phyloP scores from a whole-genome alignment of 139 green algal species.

The Nannochloris sp. region DNA sequence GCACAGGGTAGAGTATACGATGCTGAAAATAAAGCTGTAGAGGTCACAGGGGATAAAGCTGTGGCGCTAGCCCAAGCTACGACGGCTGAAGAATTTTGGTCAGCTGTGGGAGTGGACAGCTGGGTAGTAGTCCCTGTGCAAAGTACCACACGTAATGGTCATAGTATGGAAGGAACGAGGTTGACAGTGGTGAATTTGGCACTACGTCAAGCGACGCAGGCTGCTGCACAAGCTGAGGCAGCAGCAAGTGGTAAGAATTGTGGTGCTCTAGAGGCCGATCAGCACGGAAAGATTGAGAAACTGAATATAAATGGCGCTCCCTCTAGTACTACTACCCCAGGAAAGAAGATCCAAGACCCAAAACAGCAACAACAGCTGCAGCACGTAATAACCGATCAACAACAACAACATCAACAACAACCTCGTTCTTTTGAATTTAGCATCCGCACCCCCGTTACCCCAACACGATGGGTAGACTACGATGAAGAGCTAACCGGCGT shows the following conservation, averaged over 20 bases:
- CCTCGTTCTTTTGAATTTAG: conserved; percentile 77
- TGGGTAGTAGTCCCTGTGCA: conserved; percentile 82
- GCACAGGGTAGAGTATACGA: conserved; percentile 51
- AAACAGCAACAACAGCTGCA: not conserved
- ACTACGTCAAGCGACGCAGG: too few species aligned
- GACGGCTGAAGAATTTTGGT: conserved; percentile 63
- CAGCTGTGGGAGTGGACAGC: conserved; percentile 56
- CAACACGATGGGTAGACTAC: conserved; percentile 64
- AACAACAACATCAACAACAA: conserved; percentile 25
- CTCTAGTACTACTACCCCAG: too few species aligned
- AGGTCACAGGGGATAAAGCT: conserved; percentile 37
- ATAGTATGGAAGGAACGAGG: conserved; percentile 73
- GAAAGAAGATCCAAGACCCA: too few species aligned
- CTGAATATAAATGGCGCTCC: conserved; percentile 15
- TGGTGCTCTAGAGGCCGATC: not conserved
- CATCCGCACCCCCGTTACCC: conserved; percentile 85
- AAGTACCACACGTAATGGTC: conserved; percentile 35
- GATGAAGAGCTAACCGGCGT: conserved; percentile 53
- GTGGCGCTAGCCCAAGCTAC: conserved; percentile 28
- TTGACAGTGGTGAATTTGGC: conserved; percentile 53
- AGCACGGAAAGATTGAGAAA: conserved; percentile 9
- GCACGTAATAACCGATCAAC: not conserved
- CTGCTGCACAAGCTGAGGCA: too few species aligned
- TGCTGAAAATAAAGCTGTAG: conserved; percentile 46
- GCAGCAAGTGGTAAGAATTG: not conserved